These are phyloP conservation scores for Colletotrichum orchidophilum DNA, from an alignment of 2,329 filamentous ascomycete species.

Conservation along the genomic window DNA sequence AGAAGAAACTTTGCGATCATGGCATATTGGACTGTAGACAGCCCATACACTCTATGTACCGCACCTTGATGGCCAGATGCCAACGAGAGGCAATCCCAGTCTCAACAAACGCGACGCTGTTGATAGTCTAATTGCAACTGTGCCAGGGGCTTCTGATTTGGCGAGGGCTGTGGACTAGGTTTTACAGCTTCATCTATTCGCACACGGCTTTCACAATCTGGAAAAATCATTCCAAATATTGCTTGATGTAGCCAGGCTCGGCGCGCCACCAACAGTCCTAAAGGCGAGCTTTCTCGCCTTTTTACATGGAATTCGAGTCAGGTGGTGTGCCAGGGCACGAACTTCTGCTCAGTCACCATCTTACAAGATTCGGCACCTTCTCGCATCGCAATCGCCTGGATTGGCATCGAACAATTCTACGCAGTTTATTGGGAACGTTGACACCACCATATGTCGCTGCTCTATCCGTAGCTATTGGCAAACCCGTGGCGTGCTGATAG, in stretches of 20 bases:
- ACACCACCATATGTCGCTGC: not conserved
- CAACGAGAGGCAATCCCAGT: not conserved
- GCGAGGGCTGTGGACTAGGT: not conserved
- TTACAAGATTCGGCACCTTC: not conserved
- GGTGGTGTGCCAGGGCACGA: not conserved
- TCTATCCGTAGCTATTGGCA: not conserved
- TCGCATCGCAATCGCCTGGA: not conserved
- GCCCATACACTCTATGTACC: not conserved
- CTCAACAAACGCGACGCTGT: not conserved
- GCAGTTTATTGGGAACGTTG: not conserved
- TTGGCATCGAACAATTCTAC: not conserved
- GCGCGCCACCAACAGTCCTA: not conserved
- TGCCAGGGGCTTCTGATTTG: not conserved
- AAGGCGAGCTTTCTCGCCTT: not conserved
- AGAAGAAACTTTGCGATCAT: not conserved
- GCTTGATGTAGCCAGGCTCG: not conserved
- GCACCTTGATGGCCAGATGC: not conserved
- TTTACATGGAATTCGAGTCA: not conserved
- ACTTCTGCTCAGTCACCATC: not conserved
- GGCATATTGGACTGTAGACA: not conserved
- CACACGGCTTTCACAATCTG: not conserved
- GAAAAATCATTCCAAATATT: not conserved
- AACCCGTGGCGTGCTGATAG: not conserved
- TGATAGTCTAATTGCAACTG: not conserved
- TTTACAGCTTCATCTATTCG: not conserved